These are phyloP conservation scores for Bipolaris sorokiniana DNA, from an alignment of 2,329 filamentous ascomycete genomes.

Conservation along the genomic window DNA sequence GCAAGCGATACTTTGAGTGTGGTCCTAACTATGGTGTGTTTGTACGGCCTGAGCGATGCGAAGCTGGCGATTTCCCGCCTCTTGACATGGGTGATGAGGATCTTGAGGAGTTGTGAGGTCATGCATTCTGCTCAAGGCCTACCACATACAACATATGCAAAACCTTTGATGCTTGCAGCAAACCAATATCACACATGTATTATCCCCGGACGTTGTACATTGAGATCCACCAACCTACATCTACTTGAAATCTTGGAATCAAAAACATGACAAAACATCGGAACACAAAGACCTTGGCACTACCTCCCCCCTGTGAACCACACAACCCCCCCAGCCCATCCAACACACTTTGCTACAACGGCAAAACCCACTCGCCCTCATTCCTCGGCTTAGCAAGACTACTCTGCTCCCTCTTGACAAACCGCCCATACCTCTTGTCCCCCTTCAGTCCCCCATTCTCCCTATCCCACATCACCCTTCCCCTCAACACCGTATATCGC, in stretches of 20 bases:
- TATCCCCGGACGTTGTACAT: too few species aligned
- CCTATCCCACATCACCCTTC: conserved; percentile 64
- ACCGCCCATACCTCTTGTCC: conserved; percentile 57
- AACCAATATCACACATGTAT: too few species aligned
- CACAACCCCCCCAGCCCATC: neutral
- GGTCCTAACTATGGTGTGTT: conserved; percentile 76
- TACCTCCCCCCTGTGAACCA: too few species aligned
- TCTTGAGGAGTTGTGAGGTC: conserved; percentile 64
- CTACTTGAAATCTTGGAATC: too few species aligned
- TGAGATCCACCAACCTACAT: too few species aligned
- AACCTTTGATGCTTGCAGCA: too few species aligned
- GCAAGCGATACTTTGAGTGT: conserved; percentile 73
- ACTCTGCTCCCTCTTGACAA: conserved; percentile 54
- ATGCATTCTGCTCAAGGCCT: neutral
- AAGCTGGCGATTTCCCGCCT: conserved; percentile 73
- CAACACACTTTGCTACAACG: conserved; percentile 15
- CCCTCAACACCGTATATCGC: conserved; percentile 64
- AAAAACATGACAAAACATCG: too few species aligned
- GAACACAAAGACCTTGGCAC: too few species aligned
- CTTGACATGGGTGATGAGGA: conserved; percentile 63
- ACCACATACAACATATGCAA: too few species aligned
- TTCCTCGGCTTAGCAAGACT: conserved; percentile 45
- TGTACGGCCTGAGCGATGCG: conserved; percentile 77
- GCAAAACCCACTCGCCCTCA: conserved; percentile 31
- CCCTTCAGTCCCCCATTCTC: conserved; percentile 60